Evolutionary conservation across 805 yeast genomes (phyloP), one percentile per base, ranked within the genome.

Genomic region (Lachancea thermotolerans): DNA sequence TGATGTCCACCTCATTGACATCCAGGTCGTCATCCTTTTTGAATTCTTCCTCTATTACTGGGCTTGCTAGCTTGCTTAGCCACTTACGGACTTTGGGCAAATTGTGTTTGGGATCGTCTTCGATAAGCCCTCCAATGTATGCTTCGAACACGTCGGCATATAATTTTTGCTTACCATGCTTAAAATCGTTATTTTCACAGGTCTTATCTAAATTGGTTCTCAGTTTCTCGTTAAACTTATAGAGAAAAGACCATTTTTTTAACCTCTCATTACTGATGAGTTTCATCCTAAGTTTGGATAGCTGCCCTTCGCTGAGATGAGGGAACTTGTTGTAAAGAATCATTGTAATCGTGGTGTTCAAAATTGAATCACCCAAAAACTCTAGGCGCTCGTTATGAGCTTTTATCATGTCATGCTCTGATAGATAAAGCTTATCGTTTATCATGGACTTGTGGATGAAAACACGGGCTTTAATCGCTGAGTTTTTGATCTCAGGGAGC

Each of bases 131-230:
- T 6, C 96, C 98, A 38, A 93, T 73, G 54, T 91, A 91, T 0
- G 98, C 96, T 65, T 93, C 99, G 60, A 91, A 86, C 0, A 85
- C 79, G 70, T 91, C 99, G 0, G 98, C 96, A 57, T 75, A 75
- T 3, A 85, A 69, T 59, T 93, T 93, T 51, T 75, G 75, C 47
- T 74, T 78, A 8, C 86, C 85, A 30, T 69, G 67, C 27, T 65
- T 60, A 43, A 74, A 70, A 15, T 49, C 52, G 2, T 49, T 45
- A 18, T 60, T 55, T 16, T 53, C 57, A 25, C 50, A 49, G 9
- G 50, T 46, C 10, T 53, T 42, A 46, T 76, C 78, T 30, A 73
- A 70, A 52, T 74, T 72, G 43, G 74, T 69, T 46, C 73, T 71
- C 50, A 87, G 65, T 44, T 69, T 68, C 47, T 76, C 71, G 51